phyloP scores from a whole-genome alignment of 129 eudicot species.

The Apium graveolens region DNA sequence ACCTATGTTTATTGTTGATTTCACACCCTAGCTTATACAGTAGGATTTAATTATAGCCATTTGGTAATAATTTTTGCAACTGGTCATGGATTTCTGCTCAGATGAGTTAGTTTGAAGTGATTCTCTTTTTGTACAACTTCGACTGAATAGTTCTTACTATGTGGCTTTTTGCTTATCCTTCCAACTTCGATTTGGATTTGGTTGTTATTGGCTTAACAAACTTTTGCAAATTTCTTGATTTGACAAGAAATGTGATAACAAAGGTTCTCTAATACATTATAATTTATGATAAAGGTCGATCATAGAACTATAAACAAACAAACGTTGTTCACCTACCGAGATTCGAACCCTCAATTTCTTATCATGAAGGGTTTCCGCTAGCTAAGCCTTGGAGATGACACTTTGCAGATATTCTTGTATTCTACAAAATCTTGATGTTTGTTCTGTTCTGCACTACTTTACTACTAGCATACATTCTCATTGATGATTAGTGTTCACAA shows the following conservation, averaged over 20 bases:
- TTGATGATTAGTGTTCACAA: too few species aligned
- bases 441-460: not conserved
- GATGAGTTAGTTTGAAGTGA: not conserved
- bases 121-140: not conserved
- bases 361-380: not conserved
- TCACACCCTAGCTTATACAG: not conserved
- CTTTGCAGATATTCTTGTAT: not conserved
- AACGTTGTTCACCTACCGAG: not conserved
- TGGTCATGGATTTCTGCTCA: too few species aligned
- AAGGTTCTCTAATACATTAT: not conserved
- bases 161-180: not conserved
- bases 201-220: not conserved
- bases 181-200: too few species aligned
- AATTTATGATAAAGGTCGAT: not conserved
- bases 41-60: not conserved
- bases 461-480: not conserved
- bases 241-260: not conserved
- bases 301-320: too few species aligned
- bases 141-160: not conserved
- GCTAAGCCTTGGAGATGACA: not conserved
- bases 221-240: not conserved
- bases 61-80: too few species aligned
- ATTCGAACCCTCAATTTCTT: not conserved
- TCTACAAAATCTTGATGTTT: not conserved
- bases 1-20: not conserved